phyloP scores from a whole-genome alignment of 78 protist species.

The Dictyostelium brefeldianum region DNA sequence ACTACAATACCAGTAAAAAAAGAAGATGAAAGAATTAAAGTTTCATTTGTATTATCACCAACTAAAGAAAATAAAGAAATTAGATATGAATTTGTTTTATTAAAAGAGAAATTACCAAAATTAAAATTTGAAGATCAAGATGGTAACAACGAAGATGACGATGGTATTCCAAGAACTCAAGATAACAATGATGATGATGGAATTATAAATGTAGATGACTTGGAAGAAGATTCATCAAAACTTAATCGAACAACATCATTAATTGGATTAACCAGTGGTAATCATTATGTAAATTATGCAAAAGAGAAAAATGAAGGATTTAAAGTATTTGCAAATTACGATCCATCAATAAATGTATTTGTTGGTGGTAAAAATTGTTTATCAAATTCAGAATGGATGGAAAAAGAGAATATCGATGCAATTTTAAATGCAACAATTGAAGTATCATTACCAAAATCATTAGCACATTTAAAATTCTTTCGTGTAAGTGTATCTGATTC shows the following conservation, averaged over 20 bases:
- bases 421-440: conserved; percentile 64
- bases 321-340: conserved; percentile 6
- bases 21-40: not conserved
- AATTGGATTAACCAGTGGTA: not conserved
- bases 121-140: not conserved
- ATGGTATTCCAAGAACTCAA: not conserved
- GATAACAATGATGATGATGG: not conserved
- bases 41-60: conserved; percentile 28
- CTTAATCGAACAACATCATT: not conserved
- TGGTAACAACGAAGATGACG: not conserved
- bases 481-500: conserved; percentile 22
- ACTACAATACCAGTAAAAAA: not conserved
- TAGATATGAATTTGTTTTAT: conserved; percentile 9
- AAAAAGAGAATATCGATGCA: conserved; percentile 34
- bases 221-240: not conserved
- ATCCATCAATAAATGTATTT: not conserved
- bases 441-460: conserved; percentile 6
- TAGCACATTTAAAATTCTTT: not conserved
- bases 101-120: conserved; percentile 14
- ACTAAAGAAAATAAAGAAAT: conserved; percentile 12
- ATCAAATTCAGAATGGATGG: conserved; percentile 53
- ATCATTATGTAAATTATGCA: conserved; percentile 10
- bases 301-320: conserved; percentile 11
- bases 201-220: not conserved
- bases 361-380: conserved; percentile 58